phyloP scores from a whole-genome alignment of 169 alveolate genomes.

The Plasmodium gaboni region DNA sequence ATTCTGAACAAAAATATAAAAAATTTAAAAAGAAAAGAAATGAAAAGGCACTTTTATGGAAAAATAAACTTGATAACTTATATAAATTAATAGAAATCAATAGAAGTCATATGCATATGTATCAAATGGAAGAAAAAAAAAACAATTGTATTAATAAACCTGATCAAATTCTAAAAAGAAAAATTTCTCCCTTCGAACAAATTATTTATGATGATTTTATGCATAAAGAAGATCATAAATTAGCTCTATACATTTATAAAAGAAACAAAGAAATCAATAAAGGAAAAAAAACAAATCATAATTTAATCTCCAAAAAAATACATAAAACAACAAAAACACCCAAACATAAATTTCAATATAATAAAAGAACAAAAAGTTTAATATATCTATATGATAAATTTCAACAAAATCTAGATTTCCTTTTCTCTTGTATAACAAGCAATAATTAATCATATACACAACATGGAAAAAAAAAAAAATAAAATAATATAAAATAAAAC shows the following conservation, averaged over 20 bases:
- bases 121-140: conserved; percentile 5
- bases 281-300: conserved; percentile 30
- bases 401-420: conserved; percentile 26
- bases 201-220: background rate
- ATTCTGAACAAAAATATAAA: conserved; percentile 9
- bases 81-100: conserved; percentile 66
- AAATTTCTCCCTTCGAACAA: background rate
- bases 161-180: background rate
- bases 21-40: background rate
- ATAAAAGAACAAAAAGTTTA: conserved; percentile 15
- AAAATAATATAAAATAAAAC: too few relatives aligned
- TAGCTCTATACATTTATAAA: conserved; percentile 65
- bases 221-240: conserved; percentile 18
- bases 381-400: conserved; percentile 25
- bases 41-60: conserved; percentile 27
- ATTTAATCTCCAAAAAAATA: conserved; percentile 22
- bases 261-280: conserved; percentile 19
- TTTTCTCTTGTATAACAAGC: conserved; percentile 45
- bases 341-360: background rate
- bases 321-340: conserved; percentile 3
- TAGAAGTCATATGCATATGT: conserved; percentile 8
- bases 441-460: background rate
- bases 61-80: conserved; percentile 37
- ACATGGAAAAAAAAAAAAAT: too few relatives aligned
- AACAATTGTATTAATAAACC: background rate